These are phyloP conservation scores for Colletotrichum sidae DNA, from an alignment of 2,329 filamentous ascomycete genomes.

Conservation along the genomic window DNA sequence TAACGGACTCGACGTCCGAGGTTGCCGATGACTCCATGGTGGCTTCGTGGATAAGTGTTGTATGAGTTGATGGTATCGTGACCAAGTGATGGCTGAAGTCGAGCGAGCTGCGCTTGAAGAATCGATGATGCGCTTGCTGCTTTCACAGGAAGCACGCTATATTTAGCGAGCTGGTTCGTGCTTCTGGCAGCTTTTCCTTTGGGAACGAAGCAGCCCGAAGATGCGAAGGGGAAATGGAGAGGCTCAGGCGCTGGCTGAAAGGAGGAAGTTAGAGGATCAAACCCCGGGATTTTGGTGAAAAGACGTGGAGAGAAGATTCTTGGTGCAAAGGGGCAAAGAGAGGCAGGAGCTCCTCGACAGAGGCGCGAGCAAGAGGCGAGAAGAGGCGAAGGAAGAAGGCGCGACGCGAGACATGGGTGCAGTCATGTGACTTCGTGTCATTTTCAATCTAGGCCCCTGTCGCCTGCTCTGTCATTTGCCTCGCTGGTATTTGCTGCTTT, in stretches of 20 bases:
- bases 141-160: constrained; percentile 10
- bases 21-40: constrained; percentile 46
- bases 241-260: no score
- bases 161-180: constrained; percentile 9
- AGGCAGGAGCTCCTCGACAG: no score
- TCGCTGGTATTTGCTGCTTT: no score
- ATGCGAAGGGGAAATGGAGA: background rate
- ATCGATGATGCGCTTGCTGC: constrained; percentile 30
- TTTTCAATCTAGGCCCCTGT: constrained; percentile 6
- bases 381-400: background rate
- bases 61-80: background rate
- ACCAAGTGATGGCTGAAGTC: background rate
- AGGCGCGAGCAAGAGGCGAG: no score
- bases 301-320: no score
- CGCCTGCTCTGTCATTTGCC: background rate
- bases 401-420: constrained; percentile 50
- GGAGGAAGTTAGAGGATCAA: no score
- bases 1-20: constrained; percentile 47
- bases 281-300: no score
- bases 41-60: background rate
- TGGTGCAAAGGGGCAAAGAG: no score
- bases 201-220: background rate
- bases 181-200: background rate
- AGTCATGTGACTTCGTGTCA: constrained; percentile 45
- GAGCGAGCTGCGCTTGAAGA: background rate